Evolutionary conservation across 352 stramenopile genomes (phyloP), one percentile per base, ranked within the genome.

Genomic region (Phytophthora sp.): DNA sequence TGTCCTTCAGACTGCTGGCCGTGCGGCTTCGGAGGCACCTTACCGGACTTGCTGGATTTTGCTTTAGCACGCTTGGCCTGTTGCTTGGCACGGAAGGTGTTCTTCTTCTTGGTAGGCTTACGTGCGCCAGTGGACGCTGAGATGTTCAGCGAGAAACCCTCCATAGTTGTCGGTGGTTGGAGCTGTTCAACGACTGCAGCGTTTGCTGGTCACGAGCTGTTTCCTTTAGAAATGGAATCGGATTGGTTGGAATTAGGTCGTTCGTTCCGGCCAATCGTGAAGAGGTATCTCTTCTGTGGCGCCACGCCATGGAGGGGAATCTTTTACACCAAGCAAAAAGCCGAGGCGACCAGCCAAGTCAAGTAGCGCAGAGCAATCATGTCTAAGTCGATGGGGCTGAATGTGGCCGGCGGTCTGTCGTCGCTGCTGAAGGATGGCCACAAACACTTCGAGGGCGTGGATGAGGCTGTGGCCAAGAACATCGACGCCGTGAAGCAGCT

Each of bases 371-470:
- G 23, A 58, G 63, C 38, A 83, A 62, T 35, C 42, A 96, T 96
- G 88, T 80, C 88, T 74, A 96, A 96, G 78, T 96, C 95, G 57
- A 99, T 99, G 96, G 84, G 90, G 42, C 89, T 98, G 68, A 99
- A 99, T 81, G 80, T 96, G 60, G 97, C 96, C 73, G 93, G 93
- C 50, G 98, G 98, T 57, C 79, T 99, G 41, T 92, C 88, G 60
- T 98, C 97, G 49, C 95, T 99, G 82, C 86, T 99, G 6, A 99
- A 99, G 82, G 96, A 99, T 42, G 98, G 98, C 12, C 96, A 99
- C 79, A 98, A 97, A 71, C 92, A 97, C 74, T 97, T 97, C 63
- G 95, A 98, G 53, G 95, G 95, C 56, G 87, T 98, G 50, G 90
- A 99, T 66, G 94, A 97, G 72, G 97, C 96, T 30, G 97, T 99